Evolutionary conservation across 1,284 basidiomycete species (phyloP), one percentile per base, ranked within the genome.

Genomic region (Puccinia horiana): DNA sequence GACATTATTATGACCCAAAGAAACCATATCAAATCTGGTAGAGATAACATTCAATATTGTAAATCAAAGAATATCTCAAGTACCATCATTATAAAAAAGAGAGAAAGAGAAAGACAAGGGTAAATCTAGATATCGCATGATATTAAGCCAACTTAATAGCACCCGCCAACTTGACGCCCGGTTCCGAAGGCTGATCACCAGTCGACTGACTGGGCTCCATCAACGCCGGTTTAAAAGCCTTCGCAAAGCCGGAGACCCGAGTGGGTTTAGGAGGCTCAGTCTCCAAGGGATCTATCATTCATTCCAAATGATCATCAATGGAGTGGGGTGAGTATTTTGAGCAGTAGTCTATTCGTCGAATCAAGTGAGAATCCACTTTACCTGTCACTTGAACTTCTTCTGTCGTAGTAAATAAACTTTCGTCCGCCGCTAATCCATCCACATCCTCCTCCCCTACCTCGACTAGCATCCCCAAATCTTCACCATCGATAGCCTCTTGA

Each of bases 141-240:
- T n/a, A 32, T 72, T 29, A 72, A 14, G 69, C 69, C 8, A 72
- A 44, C 49, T 72, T 77, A 40, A 77, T 77, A 12, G 76, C 76
- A 65, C 76, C 76, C 12, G 76, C 58, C 29, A 77, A 26, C 44
- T 77, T 77, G n/a, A 77, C 76, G 14, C 76, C 42, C 0, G 76
- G 12, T 77, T 77, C 61, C 26, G 76, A 77, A 32, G 58, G 20
- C 42, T 77, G 58, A 26, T 67, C 58, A 47, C 44, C 58, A 77
- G 35, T 18, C 11, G 58, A 14, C n/a, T 63, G 44, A 52, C 76
- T 77, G n/a, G 40, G 40, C 61, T 77, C 76, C 76, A 77, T 77
- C 11, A 77, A 58, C 9, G 76, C 76, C 0, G 76, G 76, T 67
- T 77, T 77, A 40, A 77, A 77, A 23, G 76, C 76, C 42, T 63